Percentiles rank a stretch among this genome's conserved stretches.
Conservation (phyloP, 257 asterid species). For the Echium plantagineum region DNA sequence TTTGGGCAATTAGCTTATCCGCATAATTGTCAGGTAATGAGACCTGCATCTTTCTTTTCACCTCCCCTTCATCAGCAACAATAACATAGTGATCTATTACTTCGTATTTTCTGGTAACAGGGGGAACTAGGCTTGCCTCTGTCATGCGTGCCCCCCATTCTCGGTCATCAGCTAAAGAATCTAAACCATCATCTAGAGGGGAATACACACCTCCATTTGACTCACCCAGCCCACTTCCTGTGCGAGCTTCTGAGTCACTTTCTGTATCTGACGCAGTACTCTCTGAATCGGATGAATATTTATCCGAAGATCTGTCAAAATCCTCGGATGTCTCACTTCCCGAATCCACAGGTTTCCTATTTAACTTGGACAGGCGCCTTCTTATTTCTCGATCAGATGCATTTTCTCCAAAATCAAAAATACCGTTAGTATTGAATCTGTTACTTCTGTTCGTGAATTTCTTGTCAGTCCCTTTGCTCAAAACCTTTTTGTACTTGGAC, state of each 20-base stretch:
- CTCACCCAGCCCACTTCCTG: conserved; percentile 47
- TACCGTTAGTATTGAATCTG: conserved; percentile 44
- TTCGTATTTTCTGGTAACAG: conserved; percentile 92
- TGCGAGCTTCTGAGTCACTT: conserved; percentile 54
- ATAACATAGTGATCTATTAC: conserved; percentile 81
- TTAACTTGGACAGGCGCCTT: conserved; percentile 70
- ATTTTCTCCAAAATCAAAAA: conserved; percentile 61
- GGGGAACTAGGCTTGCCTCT: conserved; percentile 91
- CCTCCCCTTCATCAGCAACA: conserved; percentile 94
- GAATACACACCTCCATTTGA: conserved; percentile 47
- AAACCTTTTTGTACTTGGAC: conserved; percentile 57
- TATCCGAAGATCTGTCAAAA: conserved; percentile 59
- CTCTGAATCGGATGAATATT: conserved; percentile 51
- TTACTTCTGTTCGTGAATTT: conserved; percentile 52
- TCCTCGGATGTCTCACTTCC: conserved; percentile 87
- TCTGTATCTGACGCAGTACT: conserved; percentile 83
- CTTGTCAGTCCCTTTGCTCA: conserved; percentile 47
- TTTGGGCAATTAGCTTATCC: conserved; percentile 73
- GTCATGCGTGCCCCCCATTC: conserved; percentile 99
- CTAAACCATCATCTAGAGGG: conserved; percentile 63
- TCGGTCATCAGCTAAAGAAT: conserved; percentile 81
- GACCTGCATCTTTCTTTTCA: conserved; percentile 87
- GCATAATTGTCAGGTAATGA: conserved; percentile 88
- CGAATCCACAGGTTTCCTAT: conserved; percentile 60
- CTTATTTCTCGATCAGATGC: conserved; percentile 86